These are phyloP conservation scores for Areca catechu DNA, from an alignment of 176 grass and related monocot genomes.

Conservation along the genomic window DNA sequence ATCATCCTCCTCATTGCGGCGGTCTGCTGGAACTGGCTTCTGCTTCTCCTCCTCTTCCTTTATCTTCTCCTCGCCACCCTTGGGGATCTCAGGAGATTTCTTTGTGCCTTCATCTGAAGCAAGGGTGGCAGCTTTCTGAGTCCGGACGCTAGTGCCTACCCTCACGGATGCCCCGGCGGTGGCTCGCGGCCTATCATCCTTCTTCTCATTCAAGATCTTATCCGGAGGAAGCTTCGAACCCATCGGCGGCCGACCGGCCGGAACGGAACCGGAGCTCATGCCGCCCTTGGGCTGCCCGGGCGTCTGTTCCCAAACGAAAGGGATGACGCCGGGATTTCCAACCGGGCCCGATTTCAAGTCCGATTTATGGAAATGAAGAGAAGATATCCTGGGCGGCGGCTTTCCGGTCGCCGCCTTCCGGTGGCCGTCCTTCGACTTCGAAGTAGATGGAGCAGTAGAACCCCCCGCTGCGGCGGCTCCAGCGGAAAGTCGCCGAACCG, in stretches of 20 bases:
- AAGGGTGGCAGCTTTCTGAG: background rate
- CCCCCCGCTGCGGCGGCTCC: constrained; percentile 14
- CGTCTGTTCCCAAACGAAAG: constrained; percentile 80
- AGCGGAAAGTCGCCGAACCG: constrained; percentile 41
- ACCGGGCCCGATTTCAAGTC: constrained; percentile 65
- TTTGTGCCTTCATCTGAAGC: no score
- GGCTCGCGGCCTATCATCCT: no score
- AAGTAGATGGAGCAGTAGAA: constrained; percentile 14
- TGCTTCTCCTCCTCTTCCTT: constrained; percentile 11
- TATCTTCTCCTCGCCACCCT: background rate
- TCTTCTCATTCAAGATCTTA: constrained; percentile 14
- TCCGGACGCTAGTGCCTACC: background rate
- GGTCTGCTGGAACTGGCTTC: constrained; percentile 1
- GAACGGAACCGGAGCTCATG: background rate
- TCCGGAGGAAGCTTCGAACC: constrained; percentile 18
- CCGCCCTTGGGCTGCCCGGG: constrained; percentile 78
- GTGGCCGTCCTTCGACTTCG: no score
- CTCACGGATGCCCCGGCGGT: background rate
- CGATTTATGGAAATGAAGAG: constrained; percentile 35
- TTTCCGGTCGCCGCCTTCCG: no score
- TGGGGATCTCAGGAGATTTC: no score
- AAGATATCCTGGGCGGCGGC: constrained; percentile 5
- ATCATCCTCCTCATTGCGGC: constrained; percentile 15
- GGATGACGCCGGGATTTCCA: constrained; percentile 58
- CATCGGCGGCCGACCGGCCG: constrained; percentile 1